Base-by-base conservation (phyloP, 345 rosid genomes). In the Cochlearia excelsa region DNA sequence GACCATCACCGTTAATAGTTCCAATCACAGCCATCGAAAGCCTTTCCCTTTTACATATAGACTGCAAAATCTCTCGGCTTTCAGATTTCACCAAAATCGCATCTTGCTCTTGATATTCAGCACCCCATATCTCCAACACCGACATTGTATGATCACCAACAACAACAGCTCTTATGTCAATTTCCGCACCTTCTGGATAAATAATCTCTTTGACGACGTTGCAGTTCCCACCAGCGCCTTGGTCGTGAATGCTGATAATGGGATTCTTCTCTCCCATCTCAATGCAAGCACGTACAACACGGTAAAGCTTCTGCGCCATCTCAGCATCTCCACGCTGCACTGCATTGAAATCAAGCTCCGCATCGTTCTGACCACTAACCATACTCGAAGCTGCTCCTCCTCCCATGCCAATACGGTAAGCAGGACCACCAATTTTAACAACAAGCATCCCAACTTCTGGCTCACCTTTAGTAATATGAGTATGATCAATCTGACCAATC, bases 311-410 rank as follows among this genome's bases (percentile, higher is more conserved):
- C 64, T 92, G 98, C 6, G 95, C 88, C 98, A 92, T 88, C 75
- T 86, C 98, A 48, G 95, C 98, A 77, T 92, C 91, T 50, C 98
- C 98, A 49, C 87, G 93, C 42, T 88, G 98, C 68, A 92, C 97
- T 49, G 98, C 98, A 62, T 92, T 92, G 74, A 92, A 92, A 75
- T 92, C 97, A 68, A 92, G 98, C 65, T 86, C 94, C 6, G 94
- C 97, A 71, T 84, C 91, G 43, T 88, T 88, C 79, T 84, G 94
- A n/a, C 97, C 94, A 80, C 98, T 88, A 35, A 84, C 98, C 98
- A 84, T 92, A 79, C 95, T 92, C 1, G 95, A 88, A n/a, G 95
- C 96, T 8, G 95, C 98, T 10, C 95, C 97, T 51, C 98, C 97
- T 59, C 97, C 95, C 97, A 88, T 92, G 41, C 97, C 97, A 66